Evolutionary conservation across 768 basidiomycete species (phyloP).

Genomic region (Dictyophora rubrovolvata): DNA sequence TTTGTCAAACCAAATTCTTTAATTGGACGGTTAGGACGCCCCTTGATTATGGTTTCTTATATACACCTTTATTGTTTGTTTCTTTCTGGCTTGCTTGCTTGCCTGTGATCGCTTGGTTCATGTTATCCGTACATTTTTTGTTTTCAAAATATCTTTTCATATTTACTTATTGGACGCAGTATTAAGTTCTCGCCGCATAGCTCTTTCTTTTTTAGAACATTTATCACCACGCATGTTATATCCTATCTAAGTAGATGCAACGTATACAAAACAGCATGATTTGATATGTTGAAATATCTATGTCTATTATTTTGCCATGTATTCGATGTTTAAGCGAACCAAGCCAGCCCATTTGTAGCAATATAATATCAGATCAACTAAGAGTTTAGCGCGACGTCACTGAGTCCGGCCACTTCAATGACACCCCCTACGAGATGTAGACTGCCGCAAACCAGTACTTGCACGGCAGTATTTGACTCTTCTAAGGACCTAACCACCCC

Average conservation of each 20-base stretch:
- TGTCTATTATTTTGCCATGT: too few relatives aligned
- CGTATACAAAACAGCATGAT: too few relatives aligned
- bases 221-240: too few relatives aligned
- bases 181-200: too few relatives aligned
- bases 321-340: too few relatives aligned
- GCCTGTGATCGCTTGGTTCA: not conserved
- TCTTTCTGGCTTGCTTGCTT: not conserved
- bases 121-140: not conserved
- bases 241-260: too few relatives aligned
- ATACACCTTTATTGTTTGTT: not conserved
- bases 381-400: constrained; percentile 44
- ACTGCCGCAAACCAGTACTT: constrained; percentile 86
- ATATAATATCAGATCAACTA: not conserved
- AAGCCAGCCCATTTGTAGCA: too few relatives aligned
- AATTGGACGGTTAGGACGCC: too few relatives aligned
- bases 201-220: too few relatives aligned
- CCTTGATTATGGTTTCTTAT: not conserved
- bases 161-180: not conserved
- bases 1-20: too few relatives aligned
- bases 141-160: not conserved
- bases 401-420: constrained; percentile 80
- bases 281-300: too few relatives aligned
- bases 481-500: constrained; percentile 42
- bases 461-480: constrained; percentile 19
- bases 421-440: constrained; percentile 90